phyloP scores from a whole-genome alignment of 2,329 filamentous ascomycete genomes.

The Berkeleyomyces basicola region DNA sequence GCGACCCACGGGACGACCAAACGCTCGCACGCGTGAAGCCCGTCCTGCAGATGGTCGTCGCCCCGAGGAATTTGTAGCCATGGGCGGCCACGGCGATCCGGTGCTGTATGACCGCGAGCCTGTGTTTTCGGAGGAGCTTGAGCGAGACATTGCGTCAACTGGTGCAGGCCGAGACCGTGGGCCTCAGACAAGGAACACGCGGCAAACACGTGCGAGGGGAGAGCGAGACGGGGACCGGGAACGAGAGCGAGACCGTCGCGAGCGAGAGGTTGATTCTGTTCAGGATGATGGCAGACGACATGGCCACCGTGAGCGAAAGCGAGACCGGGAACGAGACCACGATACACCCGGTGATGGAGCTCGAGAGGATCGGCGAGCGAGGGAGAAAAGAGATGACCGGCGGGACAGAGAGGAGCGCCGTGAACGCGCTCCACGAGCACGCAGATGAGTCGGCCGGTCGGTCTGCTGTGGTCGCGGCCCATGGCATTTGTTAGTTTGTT shows the following conservation, averaged over 20 bases:
- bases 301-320: neutral
- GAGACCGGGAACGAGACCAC: neutral
- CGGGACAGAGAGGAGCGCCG: neutral
- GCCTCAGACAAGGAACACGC: neutral
- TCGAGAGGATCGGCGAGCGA: neutral
- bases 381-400: neutral
- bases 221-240: neutral
- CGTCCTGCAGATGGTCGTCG: slow-evolving; percentile 51
- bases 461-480: too few species aligned
- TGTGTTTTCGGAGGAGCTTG: slow-evolving; percentile 20
- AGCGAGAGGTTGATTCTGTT: neutral
- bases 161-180: neutral
- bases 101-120: slow-evolving; percentile 45
- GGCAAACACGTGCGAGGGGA: neutral
- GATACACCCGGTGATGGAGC: neutral
- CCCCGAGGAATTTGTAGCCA: slow-evolving; percentile 60
- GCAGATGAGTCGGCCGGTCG: too few species aligned
- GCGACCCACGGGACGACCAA: slow-evolving; percentile 14
- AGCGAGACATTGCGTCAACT: slow-evolving; percentile 16
- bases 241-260: neutral
- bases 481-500: too few species aligned
- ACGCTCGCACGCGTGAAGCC: slow-evolving; percentile 35
- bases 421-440: neutral
- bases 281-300: neutral
- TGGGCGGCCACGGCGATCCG: slow-evolving; percentile 78